Percentiles rank a stretch among this genome's conserved stretches.
Conservation (phyloP, 2,329 filamentous ascomycete genomes). For the Neopestalotiopsis rosae region DNA sequence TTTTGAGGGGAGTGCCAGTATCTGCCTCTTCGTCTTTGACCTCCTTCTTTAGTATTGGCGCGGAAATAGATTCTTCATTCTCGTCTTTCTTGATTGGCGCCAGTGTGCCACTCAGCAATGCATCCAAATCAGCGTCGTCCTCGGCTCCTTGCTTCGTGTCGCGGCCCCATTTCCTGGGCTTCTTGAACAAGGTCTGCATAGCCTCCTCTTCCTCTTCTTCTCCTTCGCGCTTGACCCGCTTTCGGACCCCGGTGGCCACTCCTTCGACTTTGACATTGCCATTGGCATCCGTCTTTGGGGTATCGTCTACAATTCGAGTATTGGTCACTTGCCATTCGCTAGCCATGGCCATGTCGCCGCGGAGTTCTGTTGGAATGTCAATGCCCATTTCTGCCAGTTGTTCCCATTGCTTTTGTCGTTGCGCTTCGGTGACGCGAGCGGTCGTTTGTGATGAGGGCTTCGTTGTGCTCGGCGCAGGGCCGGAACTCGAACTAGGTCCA, state of each 20-base stretch:
- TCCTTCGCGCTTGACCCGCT: constrained; percentile 47
- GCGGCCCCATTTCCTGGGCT: constrained; percentile 59
- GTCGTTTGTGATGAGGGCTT: constrained; percentile 34
- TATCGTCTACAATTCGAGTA: constrained; percentile 61
- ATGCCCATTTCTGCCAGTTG: constrained; percentile 90
- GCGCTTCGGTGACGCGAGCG: constrained; percentile 59
- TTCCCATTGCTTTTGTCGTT: constrained; percentile 82
- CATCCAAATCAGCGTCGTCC: constrained; percentile 65
- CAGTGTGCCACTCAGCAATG: constrained; percentile 53
- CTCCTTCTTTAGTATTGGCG: constrained; percentile 16
- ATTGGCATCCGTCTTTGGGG: constrained; percentile 42
- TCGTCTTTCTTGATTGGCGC: constrained; percentile 36
- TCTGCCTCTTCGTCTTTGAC: constrained; percentile 34
- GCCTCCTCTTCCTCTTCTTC: constrained; percentile 61
- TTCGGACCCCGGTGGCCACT: constrained; percentile 63
- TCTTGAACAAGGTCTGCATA: constrained; percentile 65
- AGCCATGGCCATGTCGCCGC: constrained; percentile 82
- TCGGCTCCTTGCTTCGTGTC: constrained; percentile 56
- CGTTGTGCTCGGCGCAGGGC: constrained; percentile 23
- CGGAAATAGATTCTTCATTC: constrained; percentile 24
- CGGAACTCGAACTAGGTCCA: constrained; percentile 18
- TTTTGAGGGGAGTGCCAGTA: constrained; percentile 42
- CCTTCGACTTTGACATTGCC: constrained; percentile 50
- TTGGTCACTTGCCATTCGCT: constrained; percentile 84
- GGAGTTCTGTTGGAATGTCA: constrained; percentile 77